Evolutionary conservation across 2,329 filamentous ascomycete species (phyloP).

Genomic region (Pseudopyricularia cyperi): DNA sequence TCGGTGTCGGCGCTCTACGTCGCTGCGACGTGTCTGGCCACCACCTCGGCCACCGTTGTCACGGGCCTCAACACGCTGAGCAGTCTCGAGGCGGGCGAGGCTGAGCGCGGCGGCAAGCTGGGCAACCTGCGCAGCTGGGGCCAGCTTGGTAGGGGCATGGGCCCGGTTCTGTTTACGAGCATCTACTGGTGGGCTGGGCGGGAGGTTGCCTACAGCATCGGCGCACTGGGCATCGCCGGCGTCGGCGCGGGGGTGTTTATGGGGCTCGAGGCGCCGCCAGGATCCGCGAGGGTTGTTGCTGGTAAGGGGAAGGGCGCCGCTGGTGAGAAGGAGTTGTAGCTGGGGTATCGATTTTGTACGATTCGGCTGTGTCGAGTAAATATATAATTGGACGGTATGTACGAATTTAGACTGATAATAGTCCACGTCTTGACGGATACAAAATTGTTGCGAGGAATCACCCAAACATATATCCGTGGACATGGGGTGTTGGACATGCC

Average conservation of each 20-base stretch:
- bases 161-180: slow-evolving; percentile 82
- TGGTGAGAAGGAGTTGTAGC: slow-evolving; percentile 6
- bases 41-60: slow-evolving; percentile 90
- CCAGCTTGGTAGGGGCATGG: slow-evolving; percentile 76
- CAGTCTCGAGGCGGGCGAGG: slow-evolving; percentile 72
- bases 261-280: slow-evolving; percentile 52
- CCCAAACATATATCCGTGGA: no score
- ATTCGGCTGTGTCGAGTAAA: not conserved
- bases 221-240: slow-evolving; percentile 64
- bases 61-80: slow-evolving; percentile 85
- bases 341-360: not conserved
- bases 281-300: slow-evolving; percentile 11
- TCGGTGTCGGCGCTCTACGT: slow-evolving; percentile 61
- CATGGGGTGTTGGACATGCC: no score
- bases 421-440: no score
- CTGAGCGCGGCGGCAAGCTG: slow-evolving; percentile 74
- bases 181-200: slow-evolving; percentile 98
- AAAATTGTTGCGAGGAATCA: not conserved
- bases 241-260: slow-evolving; percentile 62
- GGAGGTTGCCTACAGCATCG: slow-evolving; percentile 70
- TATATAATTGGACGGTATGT: not conserved
- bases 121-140: slow-evolving; percentile 73
- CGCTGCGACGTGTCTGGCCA: slow-evolving; percentile 71
- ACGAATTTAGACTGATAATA: no score
- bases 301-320: not conserved